Evolutionary conservation across 257 asterid genomes (phyloP).

Genomic region (Nicotiana paniculata): DNA sequence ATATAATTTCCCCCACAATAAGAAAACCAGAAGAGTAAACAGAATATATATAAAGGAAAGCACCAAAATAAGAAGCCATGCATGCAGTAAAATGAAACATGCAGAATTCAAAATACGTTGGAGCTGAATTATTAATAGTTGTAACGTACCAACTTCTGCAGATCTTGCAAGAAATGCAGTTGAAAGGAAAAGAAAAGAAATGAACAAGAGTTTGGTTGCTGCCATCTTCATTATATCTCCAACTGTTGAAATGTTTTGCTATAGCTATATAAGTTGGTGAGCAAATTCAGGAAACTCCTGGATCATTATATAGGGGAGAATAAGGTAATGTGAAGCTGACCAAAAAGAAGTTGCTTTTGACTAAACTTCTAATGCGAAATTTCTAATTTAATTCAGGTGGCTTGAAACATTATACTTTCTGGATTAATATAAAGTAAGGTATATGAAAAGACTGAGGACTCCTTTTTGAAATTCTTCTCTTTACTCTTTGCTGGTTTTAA

Average conservation of each 20-base stretch:
- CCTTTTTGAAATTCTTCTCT: not conserved
- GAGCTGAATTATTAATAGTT: not conserved
- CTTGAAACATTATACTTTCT: not conserved
- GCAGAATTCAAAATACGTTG: too few relatives aligned
- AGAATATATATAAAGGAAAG: too few relatives aligned
- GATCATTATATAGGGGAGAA: not conserved
- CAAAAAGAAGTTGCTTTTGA: not conserved
- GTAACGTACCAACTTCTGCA: conserved; percentile 39
- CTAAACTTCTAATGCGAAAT: not conserved
- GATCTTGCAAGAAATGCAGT: conserved; percentile 22
- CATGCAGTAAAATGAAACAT: not conserved
- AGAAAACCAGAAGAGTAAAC: not conserved
- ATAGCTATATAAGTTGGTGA: not conserved
- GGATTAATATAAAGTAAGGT: not conserved
- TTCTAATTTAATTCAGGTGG: not conserved
- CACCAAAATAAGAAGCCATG: not conserved
- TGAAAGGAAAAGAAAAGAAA: not conserved
- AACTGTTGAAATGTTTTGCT: not conserved
- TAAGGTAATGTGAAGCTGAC: not conserved
- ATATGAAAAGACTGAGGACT: not conserved
- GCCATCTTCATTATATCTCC: not conserved
- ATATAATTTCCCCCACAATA: not conserved
- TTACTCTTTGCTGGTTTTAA: not conserved
- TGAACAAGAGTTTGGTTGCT: not conserved
- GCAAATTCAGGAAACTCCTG: not conserved